Base-by-base conservation (phyloP, 106 monocot genomes). In the Dactylorhiza incarnata region DNA sequence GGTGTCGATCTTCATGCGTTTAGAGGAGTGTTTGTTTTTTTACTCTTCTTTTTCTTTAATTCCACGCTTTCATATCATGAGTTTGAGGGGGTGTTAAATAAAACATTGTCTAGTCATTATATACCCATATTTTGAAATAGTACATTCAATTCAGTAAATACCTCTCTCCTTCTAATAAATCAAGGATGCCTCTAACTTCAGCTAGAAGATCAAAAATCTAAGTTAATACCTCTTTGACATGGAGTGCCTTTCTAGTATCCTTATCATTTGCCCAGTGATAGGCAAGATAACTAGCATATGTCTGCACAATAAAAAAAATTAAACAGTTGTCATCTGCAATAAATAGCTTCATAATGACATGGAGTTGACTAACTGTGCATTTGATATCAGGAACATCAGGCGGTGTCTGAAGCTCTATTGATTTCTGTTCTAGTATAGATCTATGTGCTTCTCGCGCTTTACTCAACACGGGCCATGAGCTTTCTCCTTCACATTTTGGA, bases 231-330 rank as follows among this genome's bases (percentile, higher is more conserved):
- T 45, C 69, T 16, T 45, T 46, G 45, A 69, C 69, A 46, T 69
- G 46, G 45, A 69, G 69, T 14, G 69, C 69, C 26, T 5, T 13
- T 19, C 69, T 69, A 16, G 69, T 46, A n/a, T 45, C 69, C 1
- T 69, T 69, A 45, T 14, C 6, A 24, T 69, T 69, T 16, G 69
- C 69, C 69, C 69, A 69, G 11, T 69, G n/a, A 46, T 69, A 69
- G 24, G 69, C 69, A 69, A 69, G 45, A 69, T 69, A 69, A 69
- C 69, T 69, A n/a, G 69, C 45, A 69, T 69, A 69, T 69, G 69
- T 69, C 69, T 69, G 69, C 45, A 69, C 7, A 46, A 69, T 44
- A 17, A 69, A 16, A 19, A 68, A 68, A 68, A 45, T 17, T 0
- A 69, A 2, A 69, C 16, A 46, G 6, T 44, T 45, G 6, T 7